Evolutionary conservation across 208 protist genomes (phyloP).

Genomic region (Acanthamoeba triangularis): DNA sequence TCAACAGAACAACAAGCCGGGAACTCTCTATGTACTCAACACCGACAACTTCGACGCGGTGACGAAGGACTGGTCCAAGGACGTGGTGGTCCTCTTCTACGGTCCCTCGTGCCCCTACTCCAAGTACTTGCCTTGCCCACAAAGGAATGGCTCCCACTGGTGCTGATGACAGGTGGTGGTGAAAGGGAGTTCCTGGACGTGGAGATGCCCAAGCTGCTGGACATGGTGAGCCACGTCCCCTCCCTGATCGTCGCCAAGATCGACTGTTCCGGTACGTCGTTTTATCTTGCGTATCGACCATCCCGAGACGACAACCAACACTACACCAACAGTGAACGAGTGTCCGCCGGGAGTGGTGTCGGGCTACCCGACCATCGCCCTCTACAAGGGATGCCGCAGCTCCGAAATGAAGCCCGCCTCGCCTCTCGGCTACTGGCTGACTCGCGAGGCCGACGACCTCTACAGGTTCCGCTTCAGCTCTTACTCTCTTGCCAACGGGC

Average conservation of each 20-base stretch:
- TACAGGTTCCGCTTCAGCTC: not conserved
- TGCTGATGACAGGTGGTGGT: not conserved
- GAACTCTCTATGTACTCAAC: not conserved
- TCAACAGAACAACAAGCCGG: conserved; percentile 13
- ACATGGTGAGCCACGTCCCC: conserved; percentile 5
- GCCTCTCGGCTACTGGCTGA: not conserved
- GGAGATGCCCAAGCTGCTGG: conserved; percentile 43
- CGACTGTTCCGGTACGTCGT: not conserved
- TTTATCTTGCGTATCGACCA: no score
- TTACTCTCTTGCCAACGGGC: not conserved
- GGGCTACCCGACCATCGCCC: not conserved
- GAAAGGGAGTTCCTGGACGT: not conserved
- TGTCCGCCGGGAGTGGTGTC: not conserved
- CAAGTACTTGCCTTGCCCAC: not conserved
- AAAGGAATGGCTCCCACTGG: no score
- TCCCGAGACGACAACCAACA: no score
- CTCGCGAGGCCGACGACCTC: not conserved
- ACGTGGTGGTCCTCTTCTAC: not conserved
- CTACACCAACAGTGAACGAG: conserved; percentile 31
- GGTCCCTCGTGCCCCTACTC: conserved; percentile 16
- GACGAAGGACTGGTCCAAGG: not conserved
- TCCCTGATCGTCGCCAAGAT: conserved; percentile 12
- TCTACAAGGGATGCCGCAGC: conserved; percentile 15
- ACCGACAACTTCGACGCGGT: not conserved
- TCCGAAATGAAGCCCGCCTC: not conserved